phyloP scores from a whole-genome alignment of 78 protist genomes.

The Planoprotostelium fungivorum region DNA sequence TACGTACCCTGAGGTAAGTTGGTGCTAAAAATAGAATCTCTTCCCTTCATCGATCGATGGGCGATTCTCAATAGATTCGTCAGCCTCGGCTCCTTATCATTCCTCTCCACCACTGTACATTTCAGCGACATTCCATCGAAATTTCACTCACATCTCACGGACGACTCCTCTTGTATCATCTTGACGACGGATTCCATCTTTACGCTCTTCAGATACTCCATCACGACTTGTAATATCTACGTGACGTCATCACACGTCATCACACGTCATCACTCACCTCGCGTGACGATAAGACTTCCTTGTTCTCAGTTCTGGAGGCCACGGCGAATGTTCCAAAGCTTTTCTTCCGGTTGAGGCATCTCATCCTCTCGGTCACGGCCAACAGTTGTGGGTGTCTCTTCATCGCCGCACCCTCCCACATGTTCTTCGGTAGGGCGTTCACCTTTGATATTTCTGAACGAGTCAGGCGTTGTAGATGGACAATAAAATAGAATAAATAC shows the following conservation, averaged over 20 bases:
- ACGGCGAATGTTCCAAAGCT: not conserved
- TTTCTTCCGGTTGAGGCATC: not conserved
- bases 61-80: not conserved
- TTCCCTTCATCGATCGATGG: not conserved
- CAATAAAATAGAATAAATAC: not conserved
- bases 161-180: not conserved
- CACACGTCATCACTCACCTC: not conserved
- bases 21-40: not conserved
- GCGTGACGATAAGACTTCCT: not conserved
- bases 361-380: not conserved
- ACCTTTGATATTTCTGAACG: not conserved
- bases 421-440: not conserved
- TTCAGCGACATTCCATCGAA: not conserved
- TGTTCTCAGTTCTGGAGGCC: not conserved
- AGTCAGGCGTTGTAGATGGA: not conserved
- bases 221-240: not conserved
- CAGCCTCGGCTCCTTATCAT: not conserved
- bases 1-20: not conserved
- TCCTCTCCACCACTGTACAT: not conserved
- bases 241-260: not conserved
- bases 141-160: not conserved
- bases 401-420: not conserved
- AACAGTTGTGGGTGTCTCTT: not conserved
- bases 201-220: not conserved
- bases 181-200: not conserved